Percentiles rank a stretch among this genome's conserved stretches.
These are phyloP conservation scores for Pythium dissotocum DNA, from an alignment of 352 stramenopile species.

Conservation along the genomic window DNA sequence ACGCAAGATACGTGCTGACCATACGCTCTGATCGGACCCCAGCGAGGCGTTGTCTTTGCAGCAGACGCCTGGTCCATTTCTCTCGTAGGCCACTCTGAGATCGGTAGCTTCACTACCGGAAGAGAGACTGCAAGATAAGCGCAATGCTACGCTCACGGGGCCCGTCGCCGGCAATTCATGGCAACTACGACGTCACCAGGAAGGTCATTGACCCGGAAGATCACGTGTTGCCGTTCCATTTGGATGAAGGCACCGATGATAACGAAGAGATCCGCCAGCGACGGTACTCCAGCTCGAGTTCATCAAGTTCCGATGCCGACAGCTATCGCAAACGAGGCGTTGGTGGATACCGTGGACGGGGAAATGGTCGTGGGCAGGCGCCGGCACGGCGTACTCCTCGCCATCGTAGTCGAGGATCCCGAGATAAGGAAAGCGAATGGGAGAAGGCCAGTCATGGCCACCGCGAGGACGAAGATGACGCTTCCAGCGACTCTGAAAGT, in stretches of 20 bases:
- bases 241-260: conserved; percentile 50
- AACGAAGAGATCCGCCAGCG: conserved; percentile 39
- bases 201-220: too few species aligned
- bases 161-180: background rate
- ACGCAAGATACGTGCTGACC: too few species aligned
- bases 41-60: too few species aligned
- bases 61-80: too few species aligned
- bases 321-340: background rate
- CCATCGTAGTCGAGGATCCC: background rate
- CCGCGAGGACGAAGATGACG: conserved; percentile 20
- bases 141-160: background rate
- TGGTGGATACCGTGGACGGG: background rate
- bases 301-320: conserved; percentile 20
- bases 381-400: background rate
- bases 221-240: conserved; percentile 59
- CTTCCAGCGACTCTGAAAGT: conserved; percentile 16
- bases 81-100: background rate
- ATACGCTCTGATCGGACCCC: too few species aligned
- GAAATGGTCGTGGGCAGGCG: background rate
- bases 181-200: too few species aligned
- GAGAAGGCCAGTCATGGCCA: conserved; percentile 31
- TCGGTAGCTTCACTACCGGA: too few species aligned
- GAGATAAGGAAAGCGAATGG: conserved; percentile 41
- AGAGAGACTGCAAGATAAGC: conserved; percentile 4
- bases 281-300: conserved; percentile 36